These are phyloP conservation scores for Vaccinium corymbosum DNA, from an alignment of 148 eudicot species.

Conservation along the genomic window DNA sequence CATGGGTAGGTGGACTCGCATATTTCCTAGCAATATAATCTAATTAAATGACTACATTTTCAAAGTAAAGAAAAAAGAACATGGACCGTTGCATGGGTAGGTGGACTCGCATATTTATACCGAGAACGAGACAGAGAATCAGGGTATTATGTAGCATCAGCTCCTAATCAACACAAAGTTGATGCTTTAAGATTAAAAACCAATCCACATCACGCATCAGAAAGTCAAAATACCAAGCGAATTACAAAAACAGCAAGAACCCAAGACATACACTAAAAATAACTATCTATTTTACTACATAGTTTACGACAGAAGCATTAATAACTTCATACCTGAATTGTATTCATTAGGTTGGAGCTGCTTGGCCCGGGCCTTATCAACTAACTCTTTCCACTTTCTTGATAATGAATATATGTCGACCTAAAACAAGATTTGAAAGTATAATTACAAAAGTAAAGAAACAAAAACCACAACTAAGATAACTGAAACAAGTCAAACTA, in stretches of 20 bases:
- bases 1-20: too few species aligned
- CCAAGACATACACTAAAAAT: background rate
- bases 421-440: slow-evolving; percentile 29
- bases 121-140: background rate
- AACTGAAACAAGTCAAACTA: background rate
- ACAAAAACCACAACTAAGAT: background rate
- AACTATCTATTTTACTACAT: background rate
- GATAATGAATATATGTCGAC: slow-evolving; percentile 75
- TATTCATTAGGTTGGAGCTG: slow-evolving; percentile 83
- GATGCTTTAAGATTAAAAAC: background rate
- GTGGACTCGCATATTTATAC: background rate
- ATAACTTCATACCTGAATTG: slow-evolving; percentile 44
- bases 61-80: background rate
- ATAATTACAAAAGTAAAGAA: background rate
- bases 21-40: too few species aligned
- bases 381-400: slow-evolving; percentile 93
- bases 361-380: slow-evolving; percentile 92
- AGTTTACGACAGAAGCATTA: background rate
- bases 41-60: background rate
- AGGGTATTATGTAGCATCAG: background rate
- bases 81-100: background rate
- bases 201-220: background rate
- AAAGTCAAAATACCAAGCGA: background rate
- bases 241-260: background rate
- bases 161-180: background rate